These are phyloP conservation scores for Dalechampia spathulata DNA, from an alignment of 441 rosid genomes.

Conservation along the genomic window DNA sequence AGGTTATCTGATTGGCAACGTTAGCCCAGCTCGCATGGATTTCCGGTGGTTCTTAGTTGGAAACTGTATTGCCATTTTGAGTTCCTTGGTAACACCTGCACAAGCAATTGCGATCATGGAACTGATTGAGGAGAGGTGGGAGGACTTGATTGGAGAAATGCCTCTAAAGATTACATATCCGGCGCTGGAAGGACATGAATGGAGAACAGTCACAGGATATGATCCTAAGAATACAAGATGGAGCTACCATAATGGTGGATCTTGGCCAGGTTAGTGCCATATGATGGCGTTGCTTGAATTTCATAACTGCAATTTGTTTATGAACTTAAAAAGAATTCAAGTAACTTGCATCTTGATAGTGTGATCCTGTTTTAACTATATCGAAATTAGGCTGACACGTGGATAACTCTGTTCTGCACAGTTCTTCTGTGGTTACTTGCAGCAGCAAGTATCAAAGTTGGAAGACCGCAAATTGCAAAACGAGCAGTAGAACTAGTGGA, in stretches of 20 bases:
- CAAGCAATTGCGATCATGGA: slow-evolving; percentile 44
- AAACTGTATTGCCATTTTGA: slow-evolving; percentile 36
- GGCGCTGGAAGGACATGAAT: slow-evolving; percentile 44
- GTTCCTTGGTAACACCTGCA: slow-evolving; percentile 34
- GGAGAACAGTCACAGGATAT: slow-evolving; percentile 44
- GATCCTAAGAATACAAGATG: slow-evolving; percentile 52
- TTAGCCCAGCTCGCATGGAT: slow-evolving; percentile 49
- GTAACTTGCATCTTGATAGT: background rate
- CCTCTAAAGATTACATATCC: slow-evolving; percentile 47
- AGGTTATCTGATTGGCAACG: slow-evolving; percentile 48
- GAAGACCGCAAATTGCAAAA: slow-evolving; percentile 43
- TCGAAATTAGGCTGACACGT: background rate
- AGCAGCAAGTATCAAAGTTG: slow-evolving; percentile 43
- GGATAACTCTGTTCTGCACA: slow-evolving; percentile 7
- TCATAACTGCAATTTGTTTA: too few relatives aligned
- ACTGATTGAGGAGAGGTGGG: slow-evolving; percentile 40
- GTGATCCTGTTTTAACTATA: background rate
- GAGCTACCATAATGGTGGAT: slow-evolving; percentile 56
- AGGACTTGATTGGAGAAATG: slow-evolving; percentile 47
- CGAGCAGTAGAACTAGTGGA: slow-evolving; percentile 39
- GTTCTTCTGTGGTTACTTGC: slow-evolving; percentile 43
- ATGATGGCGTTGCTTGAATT: too few relatives aligned
- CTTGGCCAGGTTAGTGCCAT: slow-evolving; percentile 46
- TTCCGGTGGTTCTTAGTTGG: slow-evolving; percentile 44
- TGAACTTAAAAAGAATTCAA: background rate